Conservation (phyloP, 2,329 filamentous ascomycete species). For the Emergomyces pasteurianus region DNA sequence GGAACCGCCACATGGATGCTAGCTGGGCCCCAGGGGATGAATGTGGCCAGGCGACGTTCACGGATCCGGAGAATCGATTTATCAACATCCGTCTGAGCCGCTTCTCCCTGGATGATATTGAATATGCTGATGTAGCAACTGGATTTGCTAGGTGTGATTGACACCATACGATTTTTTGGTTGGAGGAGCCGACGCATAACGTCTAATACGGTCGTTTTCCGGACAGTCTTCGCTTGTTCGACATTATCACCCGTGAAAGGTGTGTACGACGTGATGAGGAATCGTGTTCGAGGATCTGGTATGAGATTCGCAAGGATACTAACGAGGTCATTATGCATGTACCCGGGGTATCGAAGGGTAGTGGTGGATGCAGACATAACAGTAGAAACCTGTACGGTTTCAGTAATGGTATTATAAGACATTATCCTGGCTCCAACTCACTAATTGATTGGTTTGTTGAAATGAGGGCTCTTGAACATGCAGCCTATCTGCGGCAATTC, state of each 20-base stretch:
- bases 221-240: conserved; percentile 91
- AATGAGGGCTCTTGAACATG: conserved; percentile 95
- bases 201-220: conserved; percentile 94
- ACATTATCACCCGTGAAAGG: conserved; percentile 95
- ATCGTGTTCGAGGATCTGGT: conserved; percentile 91
- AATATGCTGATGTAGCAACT: conserved; percentile 98
- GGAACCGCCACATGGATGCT: conserved; percentile 96
- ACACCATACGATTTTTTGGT: conserved; percentile 99
- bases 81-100: conserved; percentile 93
- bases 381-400: conserved; percentile 57
- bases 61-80: conserved; percentile 94
- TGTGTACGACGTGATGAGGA: conserved; percentile 96
- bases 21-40: conserved; percentile 96
- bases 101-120: conserved; percentile 98
- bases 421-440: conserved; percentile 24
- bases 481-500: conserved; percentile 86
- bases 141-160: conserved; percentile 85
- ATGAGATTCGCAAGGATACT: conserved; percentile 94
- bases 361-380: conserved; percentile 99
- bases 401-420: not conserved
- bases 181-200: conserved; percentile 93
- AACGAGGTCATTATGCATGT: conserved; percentile 99
- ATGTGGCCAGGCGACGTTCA: conserved; percentile 83
- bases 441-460: conserved; percentile 93
- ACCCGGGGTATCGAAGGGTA: conserved; percentile 89